Conservation (phyloP, 2,329 filamentous ascomycete genomes). For the Clonostachys solani region DNA sequence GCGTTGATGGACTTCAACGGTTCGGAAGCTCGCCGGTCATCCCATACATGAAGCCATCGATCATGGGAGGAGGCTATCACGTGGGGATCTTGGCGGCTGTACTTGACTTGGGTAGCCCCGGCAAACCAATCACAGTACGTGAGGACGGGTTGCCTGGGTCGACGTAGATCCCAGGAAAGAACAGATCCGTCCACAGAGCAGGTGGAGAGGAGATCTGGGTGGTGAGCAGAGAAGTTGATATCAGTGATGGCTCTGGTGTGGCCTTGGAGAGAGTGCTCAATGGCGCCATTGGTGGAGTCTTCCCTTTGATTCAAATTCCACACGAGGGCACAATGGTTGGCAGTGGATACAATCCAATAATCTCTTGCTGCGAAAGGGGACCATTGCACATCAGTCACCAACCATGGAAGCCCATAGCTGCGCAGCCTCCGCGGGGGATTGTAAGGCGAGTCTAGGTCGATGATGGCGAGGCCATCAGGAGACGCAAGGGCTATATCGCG, state of each 20-base stretch:
- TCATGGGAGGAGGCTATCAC: constrained; percentile 90
- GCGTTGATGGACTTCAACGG: constrained; percentile 83
- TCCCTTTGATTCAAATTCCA: constrained; percentile 85
- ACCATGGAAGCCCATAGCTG: constrained; percentile 85
- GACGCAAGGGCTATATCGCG: constrained; percentile 88
- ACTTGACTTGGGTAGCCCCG: constrained; percentile 92
- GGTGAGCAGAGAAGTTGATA: constrained; percentile 92
- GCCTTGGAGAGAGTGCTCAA: constrained; percentile 84
- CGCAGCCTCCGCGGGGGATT: constrained; percentile 78
- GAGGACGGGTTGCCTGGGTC: constrained; percentile 66
- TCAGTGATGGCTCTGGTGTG: constrained; percentile 87
- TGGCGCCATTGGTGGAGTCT: constrained; percentile 64
- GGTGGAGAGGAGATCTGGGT: constrained; percentile 83
- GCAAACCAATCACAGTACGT: constrained; percentile 92
- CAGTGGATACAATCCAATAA: constrained; percentile 91
- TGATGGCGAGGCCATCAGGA: constrained; percentile 84
- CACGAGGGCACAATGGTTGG: constrained; percentile 89
- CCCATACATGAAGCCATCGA: constrained; percentile 84
- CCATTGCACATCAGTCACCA: constrained; percentile 95
- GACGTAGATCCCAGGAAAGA: constrained; percentile 85
- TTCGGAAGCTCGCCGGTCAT: constrained; percentile 72
- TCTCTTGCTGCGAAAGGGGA: constrained; percentile 86
- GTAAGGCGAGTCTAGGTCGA: constrained; percentile 87
- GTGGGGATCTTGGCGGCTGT: constrained; percentile 82
- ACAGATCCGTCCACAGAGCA: constrained; percentile 92